phyloP scores from a whole-genome alignment of 352 stramenopile species.

The Pythium oligandrum region DNA sequence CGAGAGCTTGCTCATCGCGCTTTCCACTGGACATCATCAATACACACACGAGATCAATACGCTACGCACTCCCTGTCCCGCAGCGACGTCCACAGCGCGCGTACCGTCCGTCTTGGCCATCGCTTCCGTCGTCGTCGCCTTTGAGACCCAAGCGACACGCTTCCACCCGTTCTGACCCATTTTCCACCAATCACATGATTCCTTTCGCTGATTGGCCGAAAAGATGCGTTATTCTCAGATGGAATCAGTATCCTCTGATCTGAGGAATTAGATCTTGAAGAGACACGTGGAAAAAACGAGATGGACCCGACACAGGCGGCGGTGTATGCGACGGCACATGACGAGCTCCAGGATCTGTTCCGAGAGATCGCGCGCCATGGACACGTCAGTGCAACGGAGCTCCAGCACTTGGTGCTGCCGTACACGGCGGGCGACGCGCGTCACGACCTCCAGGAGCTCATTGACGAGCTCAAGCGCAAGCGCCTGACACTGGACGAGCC shows the following conservation, averaged over 20 bases:
- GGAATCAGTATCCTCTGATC: no score
- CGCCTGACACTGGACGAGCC: slow-evolving; percentile 44
- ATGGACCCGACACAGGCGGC: slow-evolving; percentile 49
- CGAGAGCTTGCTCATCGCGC: slow-evolving; percentile 42
- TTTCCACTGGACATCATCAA: slow-evolving; percentile 23
- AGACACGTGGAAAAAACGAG: not conserved
- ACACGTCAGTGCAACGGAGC: slow-evolving; percentile 31
- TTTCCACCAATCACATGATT: slow-evolving; percentile 30
- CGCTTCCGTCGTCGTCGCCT: not conserved
- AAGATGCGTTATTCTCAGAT: no score
- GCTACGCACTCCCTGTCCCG: not conserved
- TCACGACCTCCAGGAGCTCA: slow-evolving; percentile 45
- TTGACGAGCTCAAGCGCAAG: slow-evolving; percentile 41
- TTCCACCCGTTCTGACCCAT: slow-evolving; percentile 8
- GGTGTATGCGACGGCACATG: slow-evolving; percentile 41
- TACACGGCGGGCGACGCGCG: slow-evolving; percentile 56
- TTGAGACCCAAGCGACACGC: not conserved
- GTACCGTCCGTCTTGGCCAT: slow-evolving; percentile 38
- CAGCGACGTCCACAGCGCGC: not conserved
- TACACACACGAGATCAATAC: slow-evolving; percentile 1
- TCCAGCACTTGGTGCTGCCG: slow-evolving; percentile 44
- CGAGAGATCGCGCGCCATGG: slow-evolving; percentile 46
- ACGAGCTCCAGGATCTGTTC: slow-evolving; percentile 56
- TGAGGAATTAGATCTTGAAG: slow-evolving; percentile 1
- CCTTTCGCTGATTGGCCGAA: no score